Conservation (phyloP, 495 filamentous ascomycete species). For the Podospora conica region DNA sequence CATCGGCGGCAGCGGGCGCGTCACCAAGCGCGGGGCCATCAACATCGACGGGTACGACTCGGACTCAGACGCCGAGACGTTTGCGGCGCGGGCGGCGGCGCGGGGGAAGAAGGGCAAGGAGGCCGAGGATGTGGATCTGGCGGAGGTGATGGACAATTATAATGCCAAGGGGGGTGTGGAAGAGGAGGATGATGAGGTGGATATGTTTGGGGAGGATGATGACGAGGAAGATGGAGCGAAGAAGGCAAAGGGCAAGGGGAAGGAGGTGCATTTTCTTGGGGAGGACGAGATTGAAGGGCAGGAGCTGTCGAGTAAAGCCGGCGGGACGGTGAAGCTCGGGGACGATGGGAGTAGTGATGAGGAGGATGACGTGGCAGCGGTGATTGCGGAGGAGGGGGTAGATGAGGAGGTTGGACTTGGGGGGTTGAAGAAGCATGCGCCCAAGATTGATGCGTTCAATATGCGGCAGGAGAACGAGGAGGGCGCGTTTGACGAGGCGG, state of each 20-base stretch:
- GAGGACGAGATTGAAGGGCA: constrained; percentile 81
- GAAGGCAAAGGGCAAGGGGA: constrained; percentile 52
- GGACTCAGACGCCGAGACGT: constrained; percentile 88
- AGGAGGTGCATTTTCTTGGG: constrained; percentile 70
- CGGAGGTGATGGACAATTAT: constrained; percentile 41
- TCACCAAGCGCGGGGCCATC: constrained; percentile 82
- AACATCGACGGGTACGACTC: constrained; percentile 96
- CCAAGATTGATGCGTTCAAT: constrained; percentile 95
- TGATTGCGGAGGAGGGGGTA: constrained; percentile 60
- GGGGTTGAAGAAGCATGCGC: constrained; percentile 85
- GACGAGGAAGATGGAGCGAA: constrained; percentile 51
- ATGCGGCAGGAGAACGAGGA: constrained; percentile 88
- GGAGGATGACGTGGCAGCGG: constrained; percentile 60
- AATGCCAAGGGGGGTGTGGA: constrained; percentile 25
- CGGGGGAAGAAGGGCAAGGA: constrained; percentile 41
- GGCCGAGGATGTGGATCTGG: constrained; percentile 37
- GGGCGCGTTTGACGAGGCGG: constrained; percentile 80
- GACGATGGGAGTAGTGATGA: constrained; percentile 55
- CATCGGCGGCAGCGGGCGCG: constrained; percentile 71
- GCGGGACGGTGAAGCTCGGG: constrained; percentile 54
- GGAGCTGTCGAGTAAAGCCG: constrained; percentile 63
- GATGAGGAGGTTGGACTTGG: constrained; percentile 88
- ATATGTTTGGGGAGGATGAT: constrained; percentile 85
- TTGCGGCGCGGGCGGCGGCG: constrained; percentile 61
- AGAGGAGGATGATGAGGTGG: constrained; percentile 62